Conservation (phyloP, 140 eudicot genomes). For the Oenanthe javanica region DNA sequence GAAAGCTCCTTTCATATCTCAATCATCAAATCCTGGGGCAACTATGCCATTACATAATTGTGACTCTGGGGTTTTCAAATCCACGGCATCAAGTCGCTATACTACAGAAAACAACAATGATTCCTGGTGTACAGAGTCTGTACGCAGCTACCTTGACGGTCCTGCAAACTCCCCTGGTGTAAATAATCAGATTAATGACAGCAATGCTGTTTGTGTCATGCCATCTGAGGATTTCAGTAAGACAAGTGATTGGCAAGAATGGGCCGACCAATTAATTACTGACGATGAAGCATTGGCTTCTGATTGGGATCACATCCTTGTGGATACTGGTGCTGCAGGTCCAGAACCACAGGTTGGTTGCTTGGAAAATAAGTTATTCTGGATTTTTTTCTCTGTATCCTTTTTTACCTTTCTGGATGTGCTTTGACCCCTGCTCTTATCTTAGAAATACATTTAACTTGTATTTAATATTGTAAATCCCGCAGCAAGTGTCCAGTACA, state of each 20-base stretch:
- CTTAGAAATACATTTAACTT: not conserved
- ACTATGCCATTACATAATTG: slow-evolving; percentile 17
- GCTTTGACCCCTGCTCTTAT: not conserved
- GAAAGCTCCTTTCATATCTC: slow-evolving; percentile 49
- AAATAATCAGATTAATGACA: slow-evolving; percentile 34
- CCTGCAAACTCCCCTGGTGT: slow-evolving; percentile 34
- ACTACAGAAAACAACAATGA: slow-evolving; percentile 42
- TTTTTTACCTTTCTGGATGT: not conserved
- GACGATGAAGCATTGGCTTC: slow-evolving; percentile 63
- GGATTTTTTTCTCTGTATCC: not conserved
- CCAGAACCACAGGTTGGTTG: slow-evolving; percentile 47
- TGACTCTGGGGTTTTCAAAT: slow-evolving; percentile 46
- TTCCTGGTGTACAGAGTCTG: slow-evolving; percentile 60
- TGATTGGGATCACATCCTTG: slow-evolving; percentile 72
- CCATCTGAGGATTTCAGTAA: slow-evolving; percentile 56
- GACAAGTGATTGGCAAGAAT: slow-evolving; percentile 71
- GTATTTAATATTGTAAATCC: slow-evolving; percentile 23
- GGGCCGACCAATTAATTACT: slow-evolving; percentile 78
- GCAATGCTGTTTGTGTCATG: slow-evolving; percentile 26
- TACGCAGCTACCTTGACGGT: slow-evolving; percentile 51
- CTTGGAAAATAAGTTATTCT: not conserved
- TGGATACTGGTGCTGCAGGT: slow-evolving; percentile 48
- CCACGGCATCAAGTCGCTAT: slow-evolving; percentile 54
- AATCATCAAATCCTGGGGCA: slow-evolving; percentile 34
- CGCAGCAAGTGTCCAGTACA: slow-evolving; percentile 31